Conservation (phyloP, 225 moss, liverwort and hornwort genomes). For the Pleurozium schreberi region DNA sequence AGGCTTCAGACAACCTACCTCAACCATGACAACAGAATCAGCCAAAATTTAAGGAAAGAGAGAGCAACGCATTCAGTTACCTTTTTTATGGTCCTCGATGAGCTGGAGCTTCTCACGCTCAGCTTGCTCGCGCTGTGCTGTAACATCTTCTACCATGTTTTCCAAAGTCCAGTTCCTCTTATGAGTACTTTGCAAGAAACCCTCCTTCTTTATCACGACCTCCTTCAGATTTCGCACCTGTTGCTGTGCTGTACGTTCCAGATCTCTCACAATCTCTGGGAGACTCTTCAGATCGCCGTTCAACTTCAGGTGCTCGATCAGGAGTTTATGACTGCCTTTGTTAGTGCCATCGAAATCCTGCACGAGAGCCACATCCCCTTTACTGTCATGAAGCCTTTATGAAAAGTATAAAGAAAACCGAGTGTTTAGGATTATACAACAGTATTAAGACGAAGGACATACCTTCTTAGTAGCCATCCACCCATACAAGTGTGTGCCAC, state of each 20-base stretch:
- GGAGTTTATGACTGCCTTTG: background rate
- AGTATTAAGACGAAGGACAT: background rate
- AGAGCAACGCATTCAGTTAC: background rate
- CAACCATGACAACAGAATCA: background rate
- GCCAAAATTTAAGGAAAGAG: background rate
- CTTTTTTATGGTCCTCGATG: constrained; percentile 19
- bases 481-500: constrained; percentile 43
- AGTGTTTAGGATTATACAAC: background rate
- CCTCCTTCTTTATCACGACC: constrained; percentile 14
- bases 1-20: background rate
- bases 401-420: background rate
- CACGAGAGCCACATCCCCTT: background rate
- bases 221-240: constrained; percentile 28
- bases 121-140: constrained; percentile 15
- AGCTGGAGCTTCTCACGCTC: constrained; percentile 14
- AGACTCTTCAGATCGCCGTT: constrained; percentile 30
- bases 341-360: constrained; percentile 15
- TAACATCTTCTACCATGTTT: constrained; percentile 23
- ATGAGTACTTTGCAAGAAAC: background rate
- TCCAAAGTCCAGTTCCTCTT: constrained; percentile 6
- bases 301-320: constrained; percentile 16
- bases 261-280: constrained; percentile 22
- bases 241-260: constrained; percentile 23
- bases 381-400: background rate
- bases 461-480: constrained; percentile 68